These are phyloP conservation scores for Daedaleopsis sinensis DNA, from an alignment of 768 basidiomycete species.

Conservation along the genomic window DNA sequence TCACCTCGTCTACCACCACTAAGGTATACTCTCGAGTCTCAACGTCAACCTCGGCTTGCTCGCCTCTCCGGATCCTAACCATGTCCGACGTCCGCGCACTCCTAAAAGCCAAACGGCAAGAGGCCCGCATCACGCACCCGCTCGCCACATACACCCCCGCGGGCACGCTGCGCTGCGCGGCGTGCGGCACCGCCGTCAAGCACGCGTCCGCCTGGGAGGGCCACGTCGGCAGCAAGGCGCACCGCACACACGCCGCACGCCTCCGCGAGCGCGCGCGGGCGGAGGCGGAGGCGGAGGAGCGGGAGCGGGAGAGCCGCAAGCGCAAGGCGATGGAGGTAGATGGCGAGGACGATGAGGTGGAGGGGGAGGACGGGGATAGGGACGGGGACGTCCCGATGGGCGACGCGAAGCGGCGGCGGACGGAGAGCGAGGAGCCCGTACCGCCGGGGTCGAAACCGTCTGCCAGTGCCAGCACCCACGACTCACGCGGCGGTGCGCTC, in stretches of 20 bases:
- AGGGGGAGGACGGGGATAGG: constrained; percentile 19
- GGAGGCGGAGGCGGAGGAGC: constrained; percentile 40
- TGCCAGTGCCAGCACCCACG: constrained; percentile 14
- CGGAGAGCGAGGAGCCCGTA: constrained; percentile 20
- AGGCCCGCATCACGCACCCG: constrained; percentile 71
- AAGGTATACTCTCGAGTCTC: background rate
- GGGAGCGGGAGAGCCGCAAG: constrained; percentile 39
- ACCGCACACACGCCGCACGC: constrained; percentile 67
- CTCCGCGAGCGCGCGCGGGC: constrained; percentile 53
- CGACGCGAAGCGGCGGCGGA: constrained; percentile 33
- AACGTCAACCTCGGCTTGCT: background rate
- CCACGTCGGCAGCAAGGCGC: constrained; percentile 79
- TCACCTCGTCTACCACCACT: too few relatives aligned
- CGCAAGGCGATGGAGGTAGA: constrained; percentile 38
- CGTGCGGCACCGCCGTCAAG: constrained; percentile 67
- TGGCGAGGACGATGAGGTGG: constrained; percentile 33
- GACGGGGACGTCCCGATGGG: constrained; percentile 11
- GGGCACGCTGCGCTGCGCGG: constrained; percentile 71
- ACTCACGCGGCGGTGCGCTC: constrained; percentile 41
- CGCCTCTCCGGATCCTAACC: background rate
- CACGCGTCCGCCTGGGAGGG: constrained; percentile 87
- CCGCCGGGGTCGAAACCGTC: too few relatives aligned
- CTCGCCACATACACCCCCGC: constrained; percentile 66
- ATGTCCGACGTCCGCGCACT: constrained; percentile 86
- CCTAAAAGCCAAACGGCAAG: constrained; percentile 82